These are phyloP conservation scores for Cryptococcus sp. DNA, from an alignment of 1,284 basidiomycete species.

Conservation along the genomic window DNA sequence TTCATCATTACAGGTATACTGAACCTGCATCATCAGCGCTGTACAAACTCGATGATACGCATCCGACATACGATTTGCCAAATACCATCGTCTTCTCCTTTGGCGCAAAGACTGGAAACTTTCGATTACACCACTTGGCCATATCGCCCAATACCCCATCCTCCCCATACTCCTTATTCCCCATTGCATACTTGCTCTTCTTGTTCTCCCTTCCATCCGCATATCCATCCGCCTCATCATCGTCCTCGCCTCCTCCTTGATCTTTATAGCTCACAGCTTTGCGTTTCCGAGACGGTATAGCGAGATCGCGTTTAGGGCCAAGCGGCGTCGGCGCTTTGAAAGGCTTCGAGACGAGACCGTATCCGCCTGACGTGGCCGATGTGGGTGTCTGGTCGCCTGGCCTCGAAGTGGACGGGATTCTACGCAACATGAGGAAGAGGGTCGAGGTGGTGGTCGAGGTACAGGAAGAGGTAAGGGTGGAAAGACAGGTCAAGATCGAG, in stretches of 20 bases:
- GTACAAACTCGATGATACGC: too few relatives aligned
- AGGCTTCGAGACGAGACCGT: conserved; percentile 53
- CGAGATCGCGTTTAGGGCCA: conserved; percentile 49
- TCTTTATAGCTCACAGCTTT: conserved; percentile 71
- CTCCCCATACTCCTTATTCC: conserved; percentile 47
- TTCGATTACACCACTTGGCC: conserved; percentile 55
- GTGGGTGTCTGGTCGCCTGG: conserved; percentile 30
- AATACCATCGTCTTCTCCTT: conserved; percentile 66
- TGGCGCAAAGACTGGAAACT: conserved; percentile 76
- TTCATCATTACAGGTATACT: conserved; percentile 81
- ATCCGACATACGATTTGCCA: too few relatives aligned
- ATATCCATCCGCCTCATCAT: conserved; percentile 42
- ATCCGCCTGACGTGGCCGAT: conserved; percentile 41
- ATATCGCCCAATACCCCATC: conserved; percentile 47
- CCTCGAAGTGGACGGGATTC: conserved; percentile 18
- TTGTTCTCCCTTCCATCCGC: conserved; percentile 50
- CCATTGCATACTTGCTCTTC: conserved; percentile 49
- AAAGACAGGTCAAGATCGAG: neutral
- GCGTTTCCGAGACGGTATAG: conserved; percentile 67
- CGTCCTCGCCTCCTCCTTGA: conserved; percentile 54
- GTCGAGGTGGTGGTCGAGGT: neutral
- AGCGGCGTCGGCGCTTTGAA: conserved; percentile 67
- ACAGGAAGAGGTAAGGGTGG: neutral
- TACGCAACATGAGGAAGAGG: conserved; percentile 25
- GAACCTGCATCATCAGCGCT: conserved; percentile 51